Percentiles rank a stretch among this genome's conserved stretches.
These are phyloP conservation scores for Cornus kousa DNA, from an alignment of 148 eudicot species.

Conservation along the genomic window DNA sequence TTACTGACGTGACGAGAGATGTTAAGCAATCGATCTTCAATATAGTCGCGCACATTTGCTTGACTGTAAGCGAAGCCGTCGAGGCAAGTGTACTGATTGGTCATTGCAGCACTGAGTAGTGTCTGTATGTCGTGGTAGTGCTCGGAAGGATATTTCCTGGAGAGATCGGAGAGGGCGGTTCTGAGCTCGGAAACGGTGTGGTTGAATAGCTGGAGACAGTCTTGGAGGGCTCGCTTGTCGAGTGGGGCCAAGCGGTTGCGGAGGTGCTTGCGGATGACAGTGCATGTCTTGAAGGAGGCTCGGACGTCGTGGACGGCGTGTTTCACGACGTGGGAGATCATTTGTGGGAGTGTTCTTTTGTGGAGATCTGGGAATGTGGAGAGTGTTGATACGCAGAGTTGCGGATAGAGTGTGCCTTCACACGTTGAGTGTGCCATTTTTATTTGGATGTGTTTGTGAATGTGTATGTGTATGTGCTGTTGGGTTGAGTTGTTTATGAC, in stretches of 20 bases:
- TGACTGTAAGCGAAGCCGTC: slow-evolving; percentile 63
- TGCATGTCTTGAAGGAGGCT: slow-evolving; percentile 33
- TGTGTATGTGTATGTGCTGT: slow-evolving; percentile 29
- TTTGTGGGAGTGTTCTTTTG: slow-evolving; percentile 42
- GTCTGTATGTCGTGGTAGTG: slow-evolving; percentile 44
- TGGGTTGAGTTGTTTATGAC: not conserved
- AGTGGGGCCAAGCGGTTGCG: slow-evolving; percentile 20
- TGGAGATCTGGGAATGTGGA: slow-evolving; percentile 55
- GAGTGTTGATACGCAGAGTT: slow-evolving; percentile 71
- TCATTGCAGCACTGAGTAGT: slow-evolving; percentile 72
- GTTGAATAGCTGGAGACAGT: slow-evolving; percentile 71
- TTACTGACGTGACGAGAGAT: slow-evolving; percentile 81
- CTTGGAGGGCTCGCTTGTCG: slow-evolving; percentile 57
- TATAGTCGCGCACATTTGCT: slow-evolving; percentile 27
- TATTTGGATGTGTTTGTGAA: slow-evolving; percentile 31
- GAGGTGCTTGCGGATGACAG: slow-evolving; percentile 23
- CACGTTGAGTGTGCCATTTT: slow-evolving; percentile 43
- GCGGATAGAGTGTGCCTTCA: slow-evolving; percentile 57
- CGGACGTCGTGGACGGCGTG: slow-evolving; percentile 43
- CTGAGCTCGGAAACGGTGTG: slow-evolving; percentile 52
- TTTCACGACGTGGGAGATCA: slow-evolving; percentile 49
- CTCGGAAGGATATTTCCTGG: slow-evolving; percentile 10
- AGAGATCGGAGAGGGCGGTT: slow-evolving; percentile 33
- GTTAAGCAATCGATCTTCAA: slow-evolving; percentile 27
- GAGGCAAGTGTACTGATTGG: slow-evolving; percentile 81